Conservation (phyloP, 352 stramenopile species). For the Phytophthora podocarpi region DNA sequence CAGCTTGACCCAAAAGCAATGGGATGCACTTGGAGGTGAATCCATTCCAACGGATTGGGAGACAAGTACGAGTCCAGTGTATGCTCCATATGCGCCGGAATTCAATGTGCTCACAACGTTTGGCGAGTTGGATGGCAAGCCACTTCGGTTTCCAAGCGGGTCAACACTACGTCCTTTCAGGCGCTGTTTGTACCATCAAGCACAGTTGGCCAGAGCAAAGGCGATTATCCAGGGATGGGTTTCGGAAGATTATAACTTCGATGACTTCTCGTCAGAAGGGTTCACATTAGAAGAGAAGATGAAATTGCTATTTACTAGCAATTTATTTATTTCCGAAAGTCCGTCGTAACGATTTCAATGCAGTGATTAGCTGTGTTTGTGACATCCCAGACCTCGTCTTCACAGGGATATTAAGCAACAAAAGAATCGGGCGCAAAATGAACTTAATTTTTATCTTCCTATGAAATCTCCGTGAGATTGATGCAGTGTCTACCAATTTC, state of each 20-base stretch:
- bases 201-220: slow-evolving; percentile 13
- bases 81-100: slow-evolving; percentile 6
- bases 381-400: too few relatives aligned
- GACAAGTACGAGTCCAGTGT: slow-evolving; percentile 4
- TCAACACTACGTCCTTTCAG: slow-evolving; percentile 16
- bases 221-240: background rate
- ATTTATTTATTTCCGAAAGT: background rate
- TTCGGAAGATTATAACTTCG: slow-evolving; percentile 3
- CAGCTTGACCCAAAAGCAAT: slow-evolving; percentile 4
- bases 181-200: slow-evolving; percentile 23
- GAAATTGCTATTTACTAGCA: slow-evolving; percentile 11
- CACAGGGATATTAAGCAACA: background rate
- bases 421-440: too few relatives aligned
- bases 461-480: too few relatives aligned
- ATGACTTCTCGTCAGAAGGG: slow-evolving; percentile 14
- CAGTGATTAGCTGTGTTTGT: too few relatives aligned
- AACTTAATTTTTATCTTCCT: too few relatives aligned
- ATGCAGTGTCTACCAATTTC: too few relatives aligned
- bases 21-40: slow-evolving; percentile 5
- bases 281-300: slow-evolving; percentile 12
- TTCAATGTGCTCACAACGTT: slow-evolving; percentile 17
- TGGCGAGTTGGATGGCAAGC: slow-evolving; percentile 20
- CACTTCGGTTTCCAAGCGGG: slow-evolving; percentile 9
- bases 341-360: background rate
- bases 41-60: slow-evolving; percentile 8